Evolutionary conservation across 306 rosid genomes (phyloP).

Genomic region (Vigna mungo): DNA sequence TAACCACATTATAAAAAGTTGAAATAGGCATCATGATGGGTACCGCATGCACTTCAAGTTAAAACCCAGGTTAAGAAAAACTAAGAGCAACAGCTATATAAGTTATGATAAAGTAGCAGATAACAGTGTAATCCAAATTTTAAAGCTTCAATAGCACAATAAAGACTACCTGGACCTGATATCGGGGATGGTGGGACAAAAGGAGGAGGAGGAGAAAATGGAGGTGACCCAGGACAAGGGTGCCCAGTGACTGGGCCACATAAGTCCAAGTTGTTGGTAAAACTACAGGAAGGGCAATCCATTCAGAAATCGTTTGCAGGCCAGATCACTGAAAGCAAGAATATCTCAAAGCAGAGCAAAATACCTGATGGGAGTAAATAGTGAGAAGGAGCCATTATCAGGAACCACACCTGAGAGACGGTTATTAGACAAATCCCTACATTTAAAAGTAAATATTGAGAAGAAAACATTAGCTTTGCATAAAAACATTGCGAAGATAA

Average conservation of each 20-base stretch:
- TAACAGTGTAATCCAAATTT: constrained; percentile 24
- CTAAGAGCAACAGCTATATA: background rate
- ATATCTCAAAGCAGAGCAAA: constrained; percentile 33
- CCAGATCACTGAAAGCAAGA: constrained; percentile 13
- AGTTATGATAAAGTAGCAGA: background rate
- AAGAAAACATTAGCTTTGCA: constrained; percentile 22
- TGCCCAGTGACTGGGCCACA: constrained; percentile 98
- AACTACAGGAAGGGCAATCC: constrained; percentile 58
- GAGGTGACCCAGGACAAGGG: constrained; percentile 99
- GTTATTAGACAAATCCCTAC: constrained; percentile 94
- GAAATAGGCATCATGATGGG: constrained; percentile 4
- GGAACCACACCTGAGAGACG: constrained; percentile 90
- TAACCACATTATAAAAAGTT: background rate
- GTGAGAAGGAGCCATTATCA: constrained; percentile 95
- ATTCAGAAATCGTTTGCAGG: constrained; percentile 37
- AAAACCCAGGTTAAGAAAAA: background rate
- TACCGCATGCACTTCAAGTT: constrained; percentile 2
- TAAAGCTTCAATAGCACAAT: background rate
- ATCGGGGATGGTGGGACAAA: constrained; percentile 92
- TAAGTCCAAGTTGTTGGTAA: constrained; percentile 85
- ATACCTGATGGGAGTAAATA: constrained; percentile 98
- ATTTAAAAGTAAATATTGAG: constrained; percentile 39
- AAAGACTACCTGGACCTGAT: constrained; percentile 76
- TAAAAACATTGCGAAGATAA: constrained; percentile 11
- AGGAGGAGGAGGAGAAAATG: constrained; percentile 99